phyloP scores from a whole-genome alignment of 2,329 filamentous ascomycete species.

The Coleophoma cylindrospora region DNA sequence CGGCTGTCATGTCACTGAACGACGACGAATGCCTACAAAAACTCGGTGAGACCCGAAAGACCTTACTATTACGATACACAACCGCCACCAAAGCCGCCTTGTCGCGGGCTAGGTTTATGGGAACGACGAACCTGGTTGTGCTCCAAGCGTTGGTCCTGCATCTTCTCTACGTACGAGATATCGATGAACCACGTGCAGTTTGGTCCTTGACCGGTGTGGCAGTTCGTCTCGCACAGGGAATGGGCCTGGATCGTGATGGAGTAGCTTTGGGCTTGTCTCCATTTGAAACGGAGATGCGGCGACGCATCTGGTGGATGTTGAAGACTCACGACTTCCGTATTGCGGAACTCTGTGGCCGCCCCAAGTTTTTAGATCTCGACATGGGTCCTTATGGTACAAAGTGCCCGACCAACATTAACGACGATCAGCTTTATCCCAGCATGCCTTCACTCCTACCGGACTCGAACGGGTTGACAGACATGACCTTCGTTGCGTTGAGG shows the following conservation, averaged over 20 bases:
- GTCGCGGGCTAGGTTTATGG: constrained; percentile 50
- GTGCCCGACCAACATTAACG: constrained; percentile 54
- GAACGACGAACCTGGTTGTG: constrained; percentile 50
- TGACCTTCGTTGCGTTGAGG: constrained; percentile 18
- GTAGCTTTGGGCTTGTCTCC: constrained; percentile 49
- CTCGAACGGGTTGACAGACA: constrained; percentile 49
- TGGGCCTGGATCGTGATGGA: constrained; percentile 62
- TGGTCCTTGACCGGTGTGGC: constrained; percentile 59
- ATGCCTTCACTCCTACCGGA: constrained; percentile 33
- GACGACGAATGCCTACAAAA: constrained; percentile 41
- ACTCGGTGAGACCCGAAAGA: constrained; percentile 14
- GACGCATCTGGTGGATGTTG: constrained; percentile 63
- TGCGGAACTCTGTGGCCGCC: constrained; percentile 7
- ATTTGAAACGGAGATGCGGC: constrained; percentile 64
- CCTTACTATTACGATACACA: constrained; percentile 27
- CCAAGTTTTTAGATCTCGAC: constrained; percentile 21
- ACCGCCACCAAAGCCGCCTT: constrained; percentile 40
- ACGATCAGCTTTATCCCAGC: constrained; percentile 50
- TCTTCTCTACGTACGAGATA: constrained; percentile 25
- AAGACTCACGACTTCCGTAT: constrained; percentile 45
- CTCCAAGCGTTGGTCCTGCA: constrained; percentile 56
- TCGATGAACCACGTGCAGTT: constrained; percentile 51
- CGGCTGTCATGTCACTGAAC: constrained; percentile 53
- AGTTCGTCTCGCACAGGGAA: constrained; percentile 60
- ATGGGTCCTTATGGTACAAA: constrained; percentile 43